Conservation (phyloP, 495 filamentous ascomycete genomes). For the Durotheca rogersii region DNA sequence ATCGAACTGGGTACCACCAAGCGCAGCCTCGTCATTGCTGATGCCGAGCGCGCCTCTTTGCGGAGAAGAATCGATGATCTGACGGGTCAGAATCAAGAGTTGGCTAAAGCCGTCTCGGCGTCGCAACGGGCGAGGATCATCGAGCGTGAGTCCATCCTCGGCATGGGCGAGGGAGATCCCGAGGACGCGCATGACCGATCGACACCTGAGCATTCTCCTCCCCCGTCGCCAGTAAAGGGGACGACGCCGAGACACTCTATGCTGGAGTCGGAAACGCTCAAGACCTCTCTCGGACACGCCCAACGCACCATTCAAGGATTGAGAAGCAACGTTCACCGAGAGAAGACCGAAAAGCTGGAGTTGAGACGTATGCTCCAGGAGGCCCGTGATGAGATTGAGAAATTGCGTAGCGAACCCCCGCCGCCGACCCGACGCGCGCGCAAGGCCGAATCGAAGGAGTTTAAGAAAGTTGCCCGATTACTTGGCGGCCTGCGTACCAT, state of each 20-base stretch:
- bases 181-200: conserved; percentile 64
- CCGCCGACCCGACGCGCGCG: conserved; percentile 61
- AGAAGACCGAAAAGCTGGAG: conserved; percentile 97
- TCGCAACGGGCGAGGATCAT: conserved; percentile 65
- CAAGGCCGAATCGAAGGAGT: conserved; percentile 67
- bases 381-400: conserved; percentile 88
- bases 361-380: conserved; percentile 95
- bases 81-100: conserved; percentile 80
- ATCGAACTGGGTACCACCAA: conserved; percentile 78
- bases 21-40: conserved; percentile 68
- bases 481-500: conserved; percentile 76
- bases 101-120: conserved; percentile 70
- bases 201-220: conserved; percentile 88
- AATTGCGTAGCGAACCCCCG: conserved; percentile 61
- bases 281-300: conserved; percentile 89
- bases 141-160: conserved; percentile 59
- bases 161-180: conserved; percentile 61
- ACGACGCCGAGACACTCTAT: conserved; percentile 87
- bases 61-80: conserved; percentile 85
- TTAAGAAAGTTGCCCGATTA: conserved; percentile 74
- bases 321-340: conserved; percentile 89
- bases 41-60: conserved; percentile 69
- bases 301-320: conserved; percentile 95
- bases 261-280: conserved; percentile 90
- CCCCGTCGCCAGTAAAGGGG: conserved; percentile 84